Percentiles rank a stretch among this genome's conserved stretches.
These are phyloP conservation scores for Lipomyces mesembrius DNA, from an alignment of 805 yeast genomes.

Conservation along the genomic window DNA sequence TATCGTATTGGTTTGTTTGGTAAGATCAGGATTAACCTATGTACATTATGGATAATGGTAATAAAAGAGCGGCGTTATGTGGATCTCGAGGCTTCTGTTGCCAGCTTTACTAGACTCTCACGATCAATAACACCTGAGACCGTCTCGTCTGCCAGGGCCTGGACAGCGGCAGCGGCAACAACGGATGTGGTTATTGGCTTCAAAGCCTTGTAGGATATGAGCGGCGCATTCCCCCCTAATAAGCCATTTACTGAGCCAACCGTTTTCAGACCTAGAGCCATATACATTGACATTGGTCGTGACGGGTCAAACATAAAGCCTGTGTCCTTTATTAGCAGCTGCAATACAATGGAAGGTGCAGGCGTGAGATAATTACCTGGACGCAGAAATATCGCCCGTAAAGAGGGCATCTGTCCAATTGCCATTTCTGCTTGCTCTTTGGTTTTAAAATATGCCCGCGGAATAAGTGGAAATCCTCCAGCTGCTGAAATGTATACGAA, in stretches of 20 bases:
- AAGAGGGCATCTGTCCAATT: conserved; percentile 13
- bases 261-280: conserved; percentile 25
- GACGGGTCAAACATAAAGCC: conserved; percentile 35
- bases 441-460: conserved; percentile 27
- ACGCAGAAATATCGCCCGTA: conserved; percentile 31
- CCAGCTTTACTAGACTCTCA: conserved; percentile 19
- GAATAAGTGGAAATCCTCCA: conserved; percentile 30
- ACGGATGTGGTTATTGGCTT: conserved; percentile 29
- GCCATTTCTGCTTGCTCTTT: conserved; percentile 30
- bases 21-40: background rate
- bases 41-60: conserved; percentile 2
- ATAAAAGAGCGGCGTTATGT: conserved; percentile 3
- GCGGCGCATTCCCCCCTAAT: conserved; percentile 32
- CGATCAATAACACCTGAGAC: conserved; percentile 27
- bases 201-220: conserved; percentile 23
- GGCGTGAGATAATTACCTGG: conserved; percentile 16
- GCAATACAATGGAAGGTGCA: background rate
- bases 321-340: background rate
- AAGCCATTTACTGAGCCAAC: conserved; percentile 23
- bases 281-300: conserved; percentile 26
- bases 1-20: background rate
- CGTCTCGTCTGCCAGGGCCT: conserved; percentile 26
- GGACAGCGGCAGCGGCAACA: conserved; percentile 36
- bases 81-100: conserved; percentile 14
- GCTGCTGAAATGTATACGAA: conserved; percentile 32